Base-by-base conservation (phyloP, 202 grass and related monocot genomes). In the Eragrostis tef region DNA sequence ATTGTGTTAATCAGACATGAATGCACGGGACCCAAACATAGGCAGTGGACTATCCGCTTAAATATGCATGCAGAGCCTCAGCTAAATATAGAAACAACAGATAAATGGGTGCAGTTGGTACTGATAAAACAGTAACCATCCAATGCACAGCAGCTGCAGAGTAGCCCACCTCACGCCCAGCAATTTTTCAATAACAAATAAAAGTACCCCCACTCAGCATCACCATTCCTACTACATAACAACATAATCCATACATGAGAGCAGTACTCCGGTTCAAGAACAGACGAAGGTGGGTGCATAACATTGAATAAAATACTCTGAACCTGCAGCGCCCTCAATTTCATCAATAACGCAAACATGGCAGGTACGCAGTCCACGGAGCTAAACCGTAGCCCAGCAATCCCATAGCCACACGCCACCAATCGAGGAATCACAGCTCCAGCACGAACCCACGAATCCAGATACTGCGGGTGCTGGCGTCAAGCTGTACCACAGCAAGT, bases 41-140 rank as follows among this genome's bases (percentile, higher is more conserved):
- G 34, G 19, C 15, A 80, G 43, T 21, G 29, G n/a, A 29, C 14
- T 67, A 0, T 43, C 29, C 11, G 63, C 34, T 57, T 79, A 11
- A 78, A 21, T 50, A 24, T n/a, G 12, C 49, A 19, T 79, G 12
- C 7, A 24, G 34, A 53, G 31, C 0, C 31, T 26, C 24, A 26
- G 13, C 64, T 27, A 79, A 68, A 79, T 56, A 68, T 68, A 68
- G 31, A 14, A 80, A 79, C 48, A 74, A 2, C 2, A 0, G 29
- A 17, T 39, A 31, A 36, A 39, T 7, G 19, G 25, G 56, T 1
- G 22, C 11, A 10, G 22, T 24, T 58, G 21, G 54, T 34, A 34
- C 7, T 31, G 25, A 50, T 10, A 25, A 64, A 48, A 20, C 24
- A 31, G 25, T 77, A 64, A 48, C 24, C 5, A 1, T 6, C 58